Evolutionary conservation across 1,284 basidiomycete genomes (phyloP), one percentile per base, ranked within the genome.

Genomic region (Cystobasidiaceae sp.): DNA sequence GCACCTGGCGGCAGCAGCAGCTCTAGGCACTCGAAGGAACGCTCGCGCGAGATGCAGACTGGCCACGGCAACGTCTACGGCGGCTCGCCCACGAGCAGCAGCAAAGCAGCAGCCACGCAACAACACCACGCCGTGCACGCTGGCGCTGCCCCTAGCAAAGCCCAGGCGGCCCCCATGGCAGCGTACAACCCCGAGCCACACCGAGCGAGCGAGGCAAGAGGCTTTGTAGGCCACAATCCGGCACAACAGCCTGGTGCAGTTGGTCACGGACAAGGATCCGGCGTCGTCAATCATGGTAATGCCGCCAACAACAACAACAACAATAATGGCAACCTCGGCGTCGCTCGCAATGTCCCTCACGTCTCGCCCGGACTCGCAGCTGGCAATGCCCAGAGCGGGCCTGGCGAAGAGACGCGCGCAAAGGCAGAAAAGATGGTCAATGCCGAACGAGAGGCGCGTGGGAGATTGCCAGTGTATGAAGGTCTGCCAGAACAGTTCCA

Each of bases 401-500:
- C 48, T 23, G 60, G 60, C 8, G 61, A 64, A 37, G 61, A 64
- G 21, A 55, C 61, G 3, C 21, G 66, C 25, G 57, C 51, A 9
- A 54, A 39, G 33, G 85, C 84, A 25, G 86, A 89, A 71, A 81
- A 84, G 72, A 86, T 91, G 70, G 85, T 90, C 44, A 82, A 87
- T 68, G 86, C 92, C 74, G 89, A 90, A 74, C 83, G 85, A 44
- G 82, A 86, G 70, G 81, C 84, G 39, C 87, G 86, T 76, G 80
- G 81, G 55, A 88, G 85, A 77, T 84, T 94, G 86, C 92, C 92
- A 7, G 75, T 77, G 0, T 89, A 93, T 78, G 85, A 85, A 74
- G 72, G 68, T 33, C 43, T 59, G 41, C 57, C 66, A 49, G 92
- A 94, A 77, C 84, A 85, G 67, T 94, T 85, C 78, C 82, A 82